A percentile compares a stretch with the other conserved stretches of the same genome.
Conservation (phyloP, 2,329 filamentous ascomycete genomes). For the Emergomyces pasteurianus region DNA sequence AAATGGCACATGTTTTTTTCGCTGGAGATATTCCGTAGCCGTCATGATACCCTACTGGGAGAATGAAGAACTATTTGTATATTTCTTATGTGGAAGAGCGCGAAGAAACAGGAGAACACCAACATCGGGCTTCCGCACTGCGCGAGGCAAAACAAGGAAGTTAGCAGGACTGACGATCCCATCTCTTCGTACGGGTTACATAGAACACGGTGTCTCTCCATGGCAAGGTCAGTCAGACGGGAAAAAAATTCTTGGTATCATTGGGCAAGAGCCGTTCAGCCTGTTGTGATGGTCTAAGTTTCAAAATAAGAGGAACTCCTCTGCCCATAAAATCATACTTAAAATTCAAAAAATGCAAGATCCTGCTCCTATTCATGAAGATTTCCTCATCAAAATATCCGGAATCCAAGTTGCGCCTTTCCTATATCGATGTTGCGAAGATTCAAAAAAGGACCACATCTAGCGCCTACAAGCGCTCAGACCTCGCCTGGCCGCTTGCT, state of each 20-base stretch:
- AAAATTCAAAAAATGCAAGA: not conserved
- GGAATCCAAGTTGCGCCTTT: not conserved
- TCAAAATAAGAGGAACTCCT: not conserved
- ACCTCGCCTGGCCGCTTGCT: slow-evolving; percentile 63
- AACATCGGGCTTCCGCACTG: not conserved
- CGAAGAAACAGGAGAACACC: not conserved
- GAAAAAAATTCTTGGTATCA: not conserved
- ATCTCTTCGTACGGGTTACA: not conserved
- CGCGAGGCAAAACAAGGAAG: too few relatives aligned
- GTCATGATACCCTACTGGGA: not conserved
- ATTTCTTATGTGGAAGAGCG: not conserved
- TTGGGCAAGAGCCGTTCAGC: not conserved
- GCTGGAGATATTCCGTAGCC: too few relatives aligned
- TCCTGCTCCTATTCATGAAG: not conserved
- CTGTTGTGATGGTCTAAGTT: not conserved
- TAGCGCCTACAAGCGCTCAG: slow-evolving; percentile 10
- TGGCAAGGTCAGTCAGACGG: not conserved
- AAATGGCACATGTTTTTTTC: too few relatives aligned
- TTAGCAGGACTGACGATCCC: too few relatives aligned
- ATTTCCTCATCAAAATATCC: not conserved
- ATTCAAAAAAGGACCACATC: slow-evolving; percentile 6
- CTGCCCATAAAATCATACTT: not conserved
- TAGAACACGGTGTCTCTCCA: too few relatives aligned
- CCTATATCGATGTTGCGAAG: not conserved
- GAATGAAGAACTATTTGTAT: not conserved